A percentile compares a stretch with the other conserved stretches of the same genome.
Conservation (phyloP, 331 rosid genomes). For the Arachis monticola region DNA sequence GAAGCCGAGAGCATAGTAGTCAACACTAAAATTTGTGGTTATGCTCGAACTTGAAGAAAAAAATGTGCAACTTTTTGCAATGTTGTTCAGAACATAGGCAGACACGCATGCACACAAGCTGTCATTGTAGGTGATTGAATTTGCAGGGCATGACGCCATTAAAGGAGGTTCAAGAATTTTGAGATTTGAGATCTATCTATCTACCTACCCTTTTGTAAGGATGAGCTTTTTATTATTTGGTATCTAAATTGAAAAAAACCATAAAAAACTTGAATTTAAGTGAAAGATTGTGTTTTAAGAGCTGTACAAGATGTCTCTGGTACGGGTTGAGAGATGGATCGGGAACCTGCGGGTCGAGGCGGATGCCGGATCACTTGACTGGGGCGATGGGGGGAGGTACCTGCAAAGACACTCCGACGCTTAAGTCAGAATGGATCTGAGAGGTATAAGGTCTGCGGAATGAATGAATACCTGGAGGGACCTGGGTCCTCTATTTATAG, state of each 20-base stretch:
- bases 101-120: conserved; percentile 78
- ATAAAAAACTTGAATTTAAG: conserved; percentile 12
- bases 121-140: conserved; percentile 66
- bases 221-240: neutral
- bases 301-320: too few relatives aligned
- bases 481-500: too few relatives aligned
- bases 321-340: too few relatives aligned
- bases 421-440: too few relatives aligned
- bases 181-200: conserved; percentile 16
- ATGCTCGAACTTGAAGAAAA: conserved; percentile 54
- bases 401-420: too few relatives aligned
- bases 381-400: too few relatives aligned
- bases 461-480: too few relatives aligned
- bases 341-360: too few relatives aligned
- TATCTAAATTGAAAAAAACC: neutral
- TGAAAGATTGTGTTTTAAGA: conserved; percentile 13
- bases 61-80: conserved; percentile 50
- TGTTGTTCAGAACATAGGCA: conserved; percentile 56
- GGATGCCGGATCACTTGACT: too few relatives aligned
- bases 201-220: neutral
- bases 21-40: conserved; percentile 53
- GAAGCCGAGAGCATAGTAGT: conserved; percentile 54
- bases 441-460: too few relatives aligned
- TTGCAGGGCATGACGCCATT: conserved; percentile 71
- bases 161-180: neutral